Conservation (phyloP, 2,329 filamentous ascomycete species). For the Colletotrichum neosansevieriae region DNA sequence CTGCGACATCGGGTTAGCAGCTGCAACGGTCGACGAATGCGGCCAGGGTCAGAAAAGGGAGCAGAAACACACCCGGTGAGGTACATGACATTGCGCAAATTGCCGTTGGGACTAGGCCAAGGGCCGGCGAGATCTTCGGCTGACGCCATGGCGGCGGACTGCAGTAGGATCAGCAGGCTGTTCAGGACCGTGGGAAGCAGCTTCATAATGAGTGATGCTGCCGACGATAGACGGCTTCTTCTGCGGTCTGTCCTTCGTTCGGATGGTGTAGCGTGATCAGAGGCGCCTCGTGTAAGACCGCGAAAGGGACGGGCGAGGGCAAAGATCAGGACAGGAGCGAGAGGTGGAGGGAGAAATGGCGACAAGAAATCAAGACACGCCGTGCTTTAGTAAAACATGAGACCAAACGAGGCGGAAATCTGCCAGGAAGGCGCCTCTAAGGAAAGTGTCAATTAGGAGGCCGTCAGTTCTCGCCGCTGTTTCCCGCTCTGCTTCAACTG, state of each 20-base stretch:
- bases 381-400: neutral
- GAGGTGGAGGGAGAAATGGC: no score
- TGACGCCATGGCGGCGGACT: slow-evolving; percentile 28
- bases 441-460: no score
- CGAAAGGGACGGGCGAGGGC: neutral
- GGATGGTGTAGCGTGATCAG: neutral
- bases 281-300: neutral
- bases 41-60: neutral
- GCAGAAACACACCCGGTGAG: slow-evolving; percentile 58
- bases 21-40: neutral
- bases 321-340: neutral
- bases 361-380: no score
- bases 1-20: slow-evolving; percentile 46
- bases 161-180: slow-evolving; percentile 12
- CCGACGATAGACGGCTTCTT: slow-evolving; percentile 4
- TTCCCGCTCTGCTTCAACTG: neutral
- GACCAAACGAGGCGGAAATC: no score
- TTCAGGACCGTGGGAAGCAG: slow-evolving; percentile 12
- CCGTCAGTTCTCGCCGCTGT: slow-evolving; percentile 6
- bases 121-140: slow-evolving; percentile 6
- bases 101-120: neutral
- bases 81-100: slow-evolving; percentile 58
- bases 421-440: no score
- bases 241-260: neutral
- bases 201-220: slow-evolving; percentile 26